A percentile compares a stretch with the other conserved stretches of the same genome.
These are phyloP conservation scores for Erysimum cheiri DNA, from an alignment of 441 rosid genomes.

Conservation along the genomic window DNA sequence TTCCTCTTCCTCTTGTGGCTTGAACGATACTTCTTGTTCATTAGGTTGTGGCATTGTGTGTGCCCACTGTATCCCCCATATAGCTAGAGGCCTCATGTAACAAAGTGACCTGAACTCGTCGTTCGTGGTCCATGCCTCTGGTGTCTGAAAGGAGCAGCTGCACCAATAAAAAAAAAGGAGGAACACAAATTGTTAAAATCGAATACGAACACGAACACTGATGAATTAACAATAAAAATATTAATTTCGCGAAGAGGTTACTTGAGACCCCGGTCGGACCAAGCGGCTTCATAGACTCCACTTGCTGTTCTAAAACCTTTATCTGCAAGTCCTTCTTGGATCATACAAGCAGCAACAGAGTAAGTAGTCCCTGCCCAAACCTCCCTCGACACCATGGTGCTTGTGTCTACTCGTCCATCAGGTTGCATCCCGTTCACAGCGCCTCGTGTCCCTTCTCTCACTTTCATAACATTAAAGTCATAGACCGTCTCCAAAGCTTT, in stretches of 20 bases:
- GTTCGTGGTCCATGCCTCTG: conserved; percentile 65
- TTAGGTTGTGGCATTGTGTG: conserved; percentile 52
- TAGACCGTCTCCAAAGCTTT: conserved; percentile 60
- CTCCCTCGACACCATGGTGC: conserved; percentile 64
- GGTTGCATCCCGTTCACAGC: conserved; percentile 75
- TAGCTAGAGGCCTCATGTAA: conserved; percentile 78
- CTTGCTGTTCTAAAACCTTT: conserved; percentile 65
- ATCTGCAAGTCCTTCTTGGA: conserved; percentile 61
- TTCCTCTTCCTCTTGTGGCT: conserved; percentile 38
- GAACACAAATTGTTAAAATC: neutral
- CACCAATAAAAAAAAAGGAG: conserved; percentile 5
- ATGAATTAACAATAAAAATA: neutral
- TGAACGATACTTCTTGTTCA: conserved; percentile 43
- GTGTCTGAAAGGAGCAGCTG: conserved; percentile 72
- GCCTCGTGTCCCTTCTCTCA: conserved; percentile 62
- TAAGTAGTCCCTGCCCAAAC: conserved; percentile 74
- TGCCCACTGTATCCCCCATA: conserved; percentile 86
- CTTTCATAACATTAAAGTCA: conserved; percentile 63
- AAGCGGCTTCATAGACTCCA: conserved; percentile 63
- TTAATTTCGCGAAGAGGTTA: conserved; percentile 25
- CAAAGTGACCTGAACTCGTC: conserved; percentile 66
- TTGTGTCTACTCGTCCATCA: conserved; percentile 61
- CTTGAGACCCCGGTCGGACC: conserved; percentile 70
- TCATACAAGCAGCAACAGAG: conserved; percentile 72
- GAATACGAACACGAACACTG: neutral